Evolutionary conservation across 1,139 yeast species (phyloP), one percentile per base, ranked within the genome.

Genomic region (Nakaseomyces kungkrabaensis): DNA sequence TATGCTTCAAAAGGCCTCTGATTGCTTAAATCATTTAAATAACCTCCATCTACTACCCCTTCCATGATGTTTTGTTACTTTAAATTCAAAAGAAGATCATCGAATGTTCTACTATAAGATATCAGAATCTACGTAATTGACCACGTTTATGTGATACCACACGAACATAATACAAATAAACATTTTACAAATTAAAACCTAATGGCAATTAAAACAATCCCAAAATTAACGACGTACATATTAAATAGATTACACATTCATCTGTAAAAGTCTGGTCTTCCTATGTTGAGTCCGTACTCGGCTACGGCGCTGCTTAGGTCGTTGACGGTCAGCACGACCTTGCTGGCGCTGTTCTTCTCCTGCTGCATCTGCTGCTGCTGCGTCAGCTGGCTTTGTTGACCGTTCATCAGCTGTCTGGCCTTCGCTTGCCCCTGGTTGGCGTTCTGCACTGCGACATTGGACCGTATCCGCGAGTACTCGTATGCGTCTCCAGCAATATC

Each of bases 401-500:
- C 89, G 82, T 57, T 83, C 88, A 64, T 80, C 72, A 62, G 82
- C 72, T 51, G 90, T 56, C 88, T 77, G 0, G 96, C 95, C 58
- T 96, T 73, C 0, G 82, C 85, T 63, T 87, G 95, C 4, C 96
- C 96, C 62, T 88, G 88, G 43, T 87, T 76, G 1, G 95, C 82
- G 59, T 84, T 82, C 59, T 87, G 84, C 24, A 87, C 95, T 0
- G 96, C 82, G 5, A 88, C 78, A 8, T 89, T 76, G 26, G 90
- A 86, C 53, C 97, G 76, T 58, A 94, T 92, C 54, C 97, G 74
- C 9, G 96, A 85, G 65, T 88, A 90, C 64, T 94, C 98, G 66
- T 88, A 92, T 0, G 98, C 97, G 66, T 94, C 97, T 24, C 90
- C 89, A 1, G 98, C 96, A 38, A 94, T 83, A 65, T 92, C 98